These are phyloP conservation scores for Pyricularia grisea DNA, from an alignment of 2,329 filamentous ascomycete genomes.

Conservation along the genomic window DNA sequence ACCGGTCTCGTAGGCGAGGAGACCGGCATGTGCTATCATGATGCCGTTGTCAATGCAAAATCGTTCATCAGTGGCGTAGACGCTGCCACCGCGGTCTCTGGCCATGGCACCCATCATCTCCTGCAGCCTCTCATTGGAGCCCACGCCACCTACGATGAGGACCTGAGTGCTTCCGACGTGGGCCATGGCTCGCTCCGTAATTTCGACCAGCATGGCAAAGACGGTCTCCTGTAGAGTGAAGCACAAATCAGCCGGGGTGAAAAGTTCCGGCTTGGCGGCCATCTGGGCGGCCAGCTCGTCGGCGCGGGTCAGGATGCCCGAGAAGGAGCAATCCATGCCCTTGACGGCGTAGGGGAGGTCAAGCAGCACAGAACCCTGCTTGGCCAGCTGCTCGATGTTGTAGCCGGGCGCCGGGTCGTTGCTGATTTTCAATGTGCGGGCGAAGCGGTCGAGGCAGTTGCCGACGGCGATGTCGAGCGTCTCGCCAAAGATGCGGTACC, in stretches of 20 bases:
- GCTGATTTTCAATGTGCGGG: slow-evolving; percentile 78
- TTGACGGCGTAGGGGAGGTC: slow-evolving; percentile 95
- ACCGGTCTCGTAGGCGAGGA: slow-evolving; percentile 76
- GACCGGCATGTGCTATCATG: slow-evolving; percentile 96
- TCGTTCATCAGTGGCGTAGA: slow-evolving; percentile 91
- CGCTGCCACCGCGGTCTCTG: slow-evolving; percentile 73
- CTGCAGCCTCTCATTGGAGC: slow-evolving; percentile 88
- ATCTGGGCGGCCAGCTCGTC: slow-evolving; percentile 71
- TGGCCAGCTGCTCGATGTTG: slow-evolving; percentile 92
- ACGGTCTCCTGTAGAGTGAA: slow-evolving; percentile 94
- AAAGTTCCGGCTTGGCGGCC: slow-evolving; percentile 18
- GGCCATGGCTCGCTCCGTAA: slow-evolving; percentile 96
- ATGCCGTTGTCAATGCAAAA: slow-evolving; percentile 99
- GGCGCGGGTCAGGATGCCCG: slow-evolving; percentile 76
- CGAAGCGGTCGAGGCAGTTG: slow-evolving; percentile 94
- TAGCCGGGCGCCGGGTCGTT: slow-evolving; percentile 97
- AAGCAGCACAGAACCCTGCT: slow-evolving; percentile 59
- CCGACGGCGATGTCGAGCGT: slow-evolving; percentile 95
- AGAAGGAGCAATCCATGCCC: slow-evolving; percentile 97
- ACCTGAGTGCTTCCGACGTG: slow-evolving; percentile 89
- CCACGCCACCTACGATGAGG: slow-evolving; percentile 89
- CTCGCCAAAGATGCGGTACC: slow-evolving; percentile 97
- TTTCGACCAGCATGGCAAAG: slow-evolving; percentile 95
- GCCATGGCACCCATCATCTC: slow-evolving; percentile 99
- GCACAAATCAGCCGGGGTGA: slow-evolving; percentile 74